A percentile compares a stretch with the other conserved stretches of the same genome.
These are phyloP conservation scores for Heliamphora exappendiculata DNA, from an alignment of 148 eudicot genomes.

Conservation along the genomic window DNA sequence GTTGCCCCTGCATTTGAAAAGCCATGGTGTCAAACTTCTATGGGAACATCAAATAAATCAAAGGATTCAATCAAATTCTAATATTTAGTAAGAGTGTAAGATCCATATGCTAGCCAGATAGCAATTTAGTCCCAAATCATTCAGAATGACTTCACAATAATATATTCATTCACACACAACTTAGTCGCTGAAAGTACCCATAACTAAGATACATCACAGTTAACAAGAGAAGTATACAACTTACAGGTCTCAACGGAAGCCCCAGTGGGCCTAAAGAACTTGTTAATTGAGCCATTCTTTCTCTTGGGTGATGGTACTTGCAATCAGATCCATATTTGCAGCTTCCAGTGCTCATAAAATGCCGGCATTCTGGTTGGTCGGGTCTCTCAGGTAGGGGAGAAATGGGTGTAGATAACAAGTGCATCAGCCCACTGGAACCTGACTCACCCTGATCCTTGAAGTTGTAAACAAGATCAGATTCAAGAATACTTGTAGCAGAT, in stretches of 20 bases:
- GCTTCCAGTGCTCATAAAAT: conserved; percentile 61
- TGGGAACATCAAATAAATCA: not conserved
- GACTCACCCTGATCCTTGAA: conserved; percentile 27
- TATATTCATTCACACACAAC: not conserved
- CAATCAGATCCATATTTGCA: conserved; percentile 76
- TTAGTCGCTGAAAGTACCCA: not conserved
- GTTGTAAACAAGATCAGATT: conserved; percentile 22
- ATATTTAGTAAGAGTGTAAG: not conserved
- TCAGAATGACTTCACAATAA: not conserved
- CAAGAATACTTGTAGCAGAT: conserved; percentile 13
- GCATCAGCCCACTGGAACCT: conserved; percentile 23
- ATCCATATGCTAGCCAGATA: not conserved
- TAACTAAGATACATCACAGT: not conserved
- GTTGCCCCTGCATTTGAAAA: conserved; percentile 39
- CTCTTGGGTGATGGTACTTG: conserved; percentile 73
- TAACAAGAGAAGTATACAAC: conserved; percentile 5
- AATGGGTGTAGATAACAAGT: conserved; percentile 14
- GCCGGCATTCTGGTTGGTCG: conserved; percentile 64
- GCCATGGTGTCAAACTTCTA: not conserved
- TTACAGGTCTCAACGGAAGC: conserved; percentile 76
- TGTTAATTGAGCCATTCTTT: conserved; percentile 30
- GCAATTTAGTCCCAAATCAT: not conserved
- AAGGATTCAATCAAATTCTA: not conserved
- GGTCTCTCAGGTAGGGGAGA: conserved; percentile 54
- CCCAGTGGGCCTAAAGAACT: conserved; percentile 57